Evolutionary conservation across 2,329 filamentous ascomycete genomes (phyloP).

Genomic region (Pseudofabraea citricarpa): DNA sequence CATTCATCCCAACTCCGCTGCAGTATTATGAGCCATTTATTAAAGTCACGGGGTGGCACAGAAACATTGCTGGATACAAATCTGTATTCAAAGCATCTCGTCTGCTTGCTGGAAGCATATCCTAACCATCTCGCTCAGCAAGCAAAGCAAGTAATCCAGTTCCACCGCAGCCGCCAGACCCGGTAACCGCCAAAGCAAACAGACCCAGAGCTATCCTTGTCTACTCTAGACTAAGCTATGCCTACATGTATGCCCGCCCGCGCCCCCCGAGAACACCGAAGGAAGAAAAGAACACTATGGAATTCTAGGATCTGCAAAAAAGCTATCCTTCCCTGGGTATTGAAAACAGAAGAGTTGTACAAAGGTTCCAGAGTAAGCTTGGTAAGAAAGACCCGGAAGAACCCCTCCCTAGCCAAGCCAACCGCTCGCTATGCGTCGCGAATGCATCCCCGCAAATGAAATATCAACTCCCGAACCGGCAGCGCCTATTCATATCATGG

Average conservation of each 20-base stretch:
- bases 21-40: no score
- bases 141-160: background rate
- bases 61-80: no score
- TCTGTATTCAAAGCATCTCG: no score
- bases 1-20: no score
- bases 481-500: background rate
- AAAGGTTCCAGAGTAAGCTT: constrained; percentile 19
- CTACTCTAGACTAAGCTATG: constrained; percentile 3
- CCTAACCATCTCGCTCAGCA: no score
- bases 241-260: background rate
- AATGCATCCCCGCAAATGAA: no score
- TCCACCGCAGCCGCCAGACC: background rate
- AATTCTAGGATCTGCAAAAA: constrained; percentile 1
- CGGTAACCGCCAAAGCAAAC: background rate
- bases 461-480: no score
- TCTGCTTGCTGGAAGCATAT: no score
- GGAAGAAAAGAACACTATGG: background rate
- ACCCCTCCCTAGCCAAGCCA: no score
- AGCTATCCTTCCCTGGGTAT: constrained; percentile 22
- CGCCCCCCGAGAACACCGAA: background rate
- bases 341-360: constrained; percentile 7
- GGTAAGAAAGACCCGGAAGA: no score
- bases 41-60: no score
- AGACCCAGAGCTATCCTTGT: constrained; percentile 1
- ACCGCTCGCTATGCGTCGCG: no score